Base-by-base conservation (phyloP, 2,329 filamentous ascomycete genomes). In the Myriosclerotinia scirpicola region DNA sequence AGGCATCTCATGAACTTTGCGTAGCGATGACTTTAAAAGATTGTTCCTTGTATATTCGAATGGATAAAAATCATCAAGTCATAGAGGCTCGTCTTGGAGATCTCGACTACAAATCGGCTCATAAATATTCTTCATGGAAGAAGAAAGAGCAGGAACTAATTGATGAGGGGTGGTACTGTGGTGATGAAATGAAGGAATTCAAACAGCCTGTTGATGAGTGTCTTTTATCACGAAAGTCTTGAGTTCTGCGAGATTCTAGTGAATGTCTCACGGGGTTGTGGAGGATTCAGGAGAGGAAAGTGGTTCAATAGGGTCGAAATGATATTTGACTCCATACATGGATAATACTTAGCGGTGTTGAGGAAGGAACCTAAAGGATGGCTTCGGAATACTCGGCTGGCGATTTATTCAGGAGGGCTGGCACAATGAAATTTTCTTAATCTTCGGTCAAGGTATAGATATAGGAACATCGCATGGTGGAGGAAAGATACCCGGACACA, bases 1-100 rank as follows among this genome's bases (percentile, higher is more conserved):
- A 3, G 77, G 82, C 46, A 75, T 78, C 14, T 6, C 58, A 60
- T 60, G 79, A 83, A 38, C 87, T 90, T 68, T 83, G 85, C 15
- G 80, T 91, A 8, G 90, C 90, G 66, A 94, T 94, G 91, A 93
- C 91, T 4, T 77, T 95, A 70, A 82, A 91, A 60, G 91, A 95
- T 79, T 93, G 91, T 76, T 91, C 90, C 4, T 84, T 91, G 72
- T 93, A 89, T 74, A 80, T 92, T 52, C 85, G 86, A 73, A 83
- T 92, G 66, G 77, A 77, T 3, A 69, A 55, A 15, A 64, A 68
- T 9, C 14, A 77, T 54, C 71, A 70, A 9, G 69, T 72, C 8
- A 64, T 87, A 8, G 81, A 85, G 65, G 82, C 86, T 54, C 85
- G 89, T 64, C 82, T 95, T 12, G 90, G 89, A 1, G 91, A 95